Conservation (phyloP, 2,329 filamentous ascomycete genomes). For the Diplodia corticola region DNA sequence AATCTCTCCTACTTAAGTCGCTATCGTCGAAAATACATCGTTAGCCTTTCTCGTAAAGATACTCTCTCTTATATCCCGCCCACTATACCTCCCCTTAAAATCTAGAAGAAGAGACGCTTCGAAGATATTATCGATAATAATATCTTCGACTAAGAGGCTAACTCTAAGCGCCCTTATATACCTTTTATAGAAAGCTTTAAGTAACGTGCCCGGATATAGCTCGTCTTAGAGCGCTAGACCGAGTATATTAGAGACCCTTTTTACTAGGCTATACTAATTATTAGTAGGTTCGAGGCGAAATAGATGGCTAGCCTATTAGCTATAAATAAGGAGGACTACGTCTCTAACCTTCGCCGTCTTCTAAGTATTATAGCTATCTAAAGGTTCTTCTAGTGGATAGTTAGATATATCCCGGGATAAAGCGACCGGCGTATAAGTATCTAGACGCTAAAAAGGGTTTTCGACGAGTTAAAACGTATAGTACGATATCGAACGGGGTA, state of each 20-base stretch:
- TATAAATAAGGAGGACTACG: neutral
- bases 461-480: neutral
- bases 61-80: too few relatives aligned
- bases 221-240: neutral
- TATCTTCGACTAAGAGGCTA: too few relatives aligned
- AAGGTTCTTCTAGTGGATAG: neutral
- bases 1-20: too few relatives aligned
- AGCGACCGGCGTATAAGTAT: neutral
- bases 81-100: too few relatives aligned
- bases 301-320: neutral
- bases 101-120: too few relatives aligned
- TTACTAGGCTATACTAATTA: neutral
- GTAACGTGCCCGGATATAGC: too few relatives aligned
- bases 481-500: neutral
- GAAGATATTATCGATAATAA: too few relatives aligned
- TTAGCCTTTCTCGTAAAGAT: too few relatives aligned
- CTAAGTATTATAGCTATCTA: neutral
- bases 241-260: neutral
- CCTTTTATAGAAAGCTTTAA: too few relatives aligned
- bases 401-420: neutral
- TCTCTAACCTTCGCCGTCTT: neutral
- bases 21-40: too few relatives aligned
- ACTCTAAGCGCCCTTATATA: too few relatives aligned
- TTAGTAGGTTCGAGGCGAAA: neutral
- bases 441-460: neutral